Evolutionary conservation across 768 basidiomycete genomes (phyloP).

Genomic region (Leucosporidium creatinivorum): DNA sequence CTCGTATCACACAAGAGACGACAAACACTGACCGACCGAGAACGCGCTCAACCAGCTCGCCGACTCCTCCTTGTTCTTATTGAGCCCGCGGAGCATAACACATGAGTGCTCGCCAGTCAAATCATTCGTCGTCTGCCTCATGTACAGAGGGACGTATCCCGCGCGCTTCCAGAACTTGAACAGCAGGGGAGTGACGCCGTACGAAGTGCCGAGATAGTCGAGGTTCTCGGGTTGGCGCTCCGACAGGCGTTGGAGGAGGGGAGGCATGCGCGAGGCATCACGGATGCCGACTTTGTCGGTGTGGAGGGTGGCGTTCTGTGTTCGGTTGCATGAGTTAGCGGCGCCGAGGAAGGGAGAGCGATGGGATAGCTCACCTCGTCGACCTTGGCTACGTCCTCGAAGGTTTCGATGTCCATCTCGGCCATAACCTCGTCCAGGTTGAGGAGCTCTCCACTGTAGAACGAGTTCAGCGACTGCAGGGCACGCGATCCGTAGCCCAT

Average conservation of each 20-base stretch:
- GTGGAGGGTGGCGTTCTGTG: constrained; percentile 54
- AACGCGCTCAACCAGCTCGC: constrained; percentile 83
- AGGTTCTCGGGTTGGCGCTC: constrained; percentile 82
- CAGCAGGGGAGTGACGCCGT: constrained; percentile 79
- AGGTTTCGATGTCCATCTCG: constrained; percentile 49
- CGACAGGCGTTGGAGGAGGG: constrained; percentile 78
- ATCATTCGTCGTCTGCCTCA: constrained; percentile 88
- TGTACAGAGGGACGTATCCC: constrained; percentile 81
- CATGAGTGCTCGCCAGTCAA: constrained; percentile 94
- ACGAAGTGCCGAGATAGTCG: constrained; percentile 94
- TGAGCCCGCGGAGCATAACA: constrained; percentile 81
- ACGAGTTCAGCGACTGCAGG: constrained; percentile 73
- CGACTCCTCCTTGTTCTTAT: constrained; percentile 54
- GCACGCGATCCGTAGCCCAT: constrained; percentile 97
- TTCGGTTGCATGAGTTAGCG: not conserved
- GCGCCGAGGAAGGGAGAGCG: too few species aligned
- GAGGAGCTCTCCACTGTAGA: constrained; percentile 88
- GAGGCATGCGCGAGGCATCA: constrained; percentile 72
- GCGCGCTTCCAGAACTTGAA: constrained; percentile 94
- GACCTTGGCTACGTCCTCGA: constrained; percentile 50
- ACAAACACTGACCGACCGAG: constrained; percentile 44
- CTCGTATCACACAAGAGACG: not conserved
- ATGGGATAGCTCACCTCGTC: constrained; percentile 33
- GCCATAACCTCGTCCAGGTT: constrained; percentile 64
- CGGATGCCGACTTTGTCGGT: constrained; percentile 70